These are phyloP conservation scores for Teunomyces funiuensis DNA, from an alignment of 805 yeast species.

Conservation along the genomic window DNA sequence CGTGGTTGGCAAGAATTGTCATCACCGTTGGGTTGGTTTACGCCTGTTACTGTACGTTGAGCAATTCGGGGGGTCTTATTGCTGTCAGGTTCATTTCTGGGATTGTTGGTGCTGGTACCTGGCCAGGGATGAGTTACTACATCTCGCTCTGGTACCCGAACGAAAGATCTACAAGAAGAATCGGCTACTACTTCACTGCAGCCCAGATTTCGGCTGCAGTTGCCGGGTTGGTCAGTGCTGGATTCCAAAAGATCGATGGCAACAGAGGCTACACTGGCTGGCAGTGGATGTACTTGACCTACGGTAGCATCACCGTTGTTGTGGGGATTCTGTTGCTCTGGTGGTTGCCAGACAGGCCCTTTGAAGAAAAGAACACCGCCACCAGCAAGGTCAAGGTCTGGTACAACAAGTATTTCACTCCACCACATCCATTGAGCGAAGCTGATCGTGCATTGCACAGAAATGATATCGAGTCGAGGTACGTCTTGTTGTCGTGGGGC, in stretches of 20 bases:
- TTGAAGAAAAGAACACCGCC: conserved; percentile 14
- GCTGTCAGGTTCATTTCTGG: conserved; percentile 76
- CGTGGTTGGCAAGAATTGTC: conserved; percentile 80
- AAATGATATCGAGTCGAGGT: conserved; percentile 57
- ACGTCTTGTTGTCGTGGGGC: conserved; percentile 52
- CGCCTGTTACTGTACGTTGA: conserved; percentile 65
- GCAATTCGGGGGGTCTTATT: conserved; percentile 57
- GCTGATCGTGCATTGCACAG: conserved; percentile 58
- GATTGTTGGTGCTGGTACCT: conserved; percentile 77
- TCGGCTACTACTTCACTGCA: conserved; percentile 88
- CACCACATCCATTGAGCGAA: conserved; percentile 50
- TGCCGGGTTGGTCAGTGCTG: conserved; percentile 84
- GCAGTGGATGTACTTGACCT: conserved; percentile 82
- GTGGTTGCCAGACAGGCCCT: conserved; percentile 87
- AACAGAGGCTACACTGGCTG: conserved; percentile 71
- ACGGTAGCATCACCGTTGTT: conserved; percentile 66
- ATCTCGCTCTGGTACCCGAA: conserved; percentile 83
- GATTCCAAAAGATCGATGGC: conserved; percentile 82
- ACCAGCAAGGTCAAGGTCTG: conserved; percentile 16
- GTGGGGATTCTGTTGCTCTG: conserved; percentile 66
- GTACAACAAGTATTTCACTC: conserved; percentile 27
- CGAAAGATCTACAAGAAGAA: conserved; percentile 70
- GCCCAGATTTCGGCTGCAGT: conserved; percentile 91
- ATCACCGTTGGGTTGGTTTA: conserved; percentile 76
- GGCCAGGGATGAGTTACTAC: conserved; percentile 90